These are phyloP conservation scores for Globisporangium perplexum DNA, from an alignment of 352 stramenopile genomes.

Conservation along the genomic window DNA sequence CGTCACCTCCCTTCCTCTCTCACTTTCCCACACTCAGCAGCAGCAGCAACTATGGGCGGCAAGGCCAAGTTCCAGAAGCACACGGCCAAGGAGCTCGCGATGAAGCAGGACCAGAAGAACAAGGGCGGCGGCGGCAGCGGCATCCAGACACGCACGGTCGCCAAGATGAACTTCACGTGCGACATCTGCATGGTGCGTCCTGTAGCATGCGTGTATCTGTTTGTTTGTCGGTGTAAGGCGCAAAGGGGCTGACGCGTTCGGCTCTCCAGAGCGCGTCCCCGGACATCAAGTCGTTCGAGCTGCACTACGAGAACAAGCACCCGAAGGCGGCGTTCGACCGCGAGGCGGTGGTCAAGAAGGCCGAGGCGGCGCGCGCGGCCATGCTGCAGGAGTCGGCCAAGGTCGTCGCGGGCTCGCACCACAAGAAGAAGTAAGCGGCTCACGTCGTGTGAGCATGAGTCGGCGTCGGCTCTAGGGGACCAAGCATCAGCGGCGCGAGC, in stretches of 20 bases:
- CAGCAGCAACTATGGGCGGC: constrained; percentile 35
- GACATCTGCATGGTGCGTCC: constrained; percentile 57
- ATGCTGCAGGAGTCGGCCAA: constrained; percentile 21
- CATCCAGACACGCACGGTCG: constrained; percentile 23
- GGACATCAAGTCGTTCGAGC: constrained; percentile 58
- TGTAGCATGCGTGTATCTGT: no score
- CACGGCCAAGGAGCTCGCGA: constrained; percentile 56
- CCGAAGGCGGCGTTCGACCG: constrained; percentile 47
- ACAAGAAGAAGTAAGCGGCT: constrained; percentile 31
- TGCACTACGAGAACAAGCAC: constrained; percentile 58
- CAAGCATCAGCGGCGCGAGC: no score
- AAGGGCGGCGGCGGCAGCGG: constrained; percentile 49
- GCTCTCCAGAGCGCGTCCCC: constrained; percentile 39
- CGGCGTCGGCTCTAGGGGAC: no score
- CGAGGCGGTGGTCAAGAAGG: constrained; percentile 37
- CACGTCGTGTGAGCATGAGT: background rate
- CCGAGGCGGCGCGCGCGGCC: constrained; percentile 38
- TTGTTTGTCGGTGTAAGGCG: background rate
- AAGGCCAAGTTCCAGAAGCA: constrained; percentile 81
- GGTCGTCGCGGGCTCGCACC: constrained; percentile 33
- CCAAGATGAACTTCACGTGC: constrained; percentile 68
- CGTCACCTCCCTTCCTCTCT: background rate
- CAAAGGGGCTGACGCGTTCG: background rate
- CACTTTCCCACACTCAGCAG: background rate
- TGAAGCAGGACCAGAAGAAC: constrained; percentile 44